Percentiles rank a stretch among this genome's conserved stretches.
Evolutionary conservation across 2,329 filamentous ascomycete genomes (phyloP).

Genomic region (Colletotrichum tropicale): DNA sequence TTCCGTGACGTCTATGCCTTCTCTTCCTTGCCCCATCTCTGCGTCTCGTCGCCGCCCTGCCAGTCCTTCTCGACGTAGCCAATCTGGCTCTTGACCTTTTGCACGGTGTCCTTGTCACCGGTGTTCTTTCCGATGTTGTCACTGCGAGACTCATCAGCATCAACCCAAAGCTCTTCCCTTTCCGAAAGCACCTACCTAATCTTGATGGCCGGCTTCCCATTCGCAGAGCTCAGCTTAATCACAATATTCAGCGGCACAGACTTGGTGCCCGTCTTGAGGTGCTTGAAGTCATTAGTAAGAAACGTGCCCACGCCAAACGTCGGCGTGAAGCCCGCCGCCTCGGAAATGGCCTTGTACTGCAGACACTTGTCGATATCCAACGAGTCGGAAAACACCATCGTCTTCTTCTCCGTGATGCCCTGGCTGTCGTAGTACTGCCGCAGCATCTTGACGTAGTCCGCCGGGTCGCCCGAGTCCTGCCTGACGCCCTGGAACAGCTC

Average conservation of each 20-base stretch:
- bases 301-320: constrained; percentile 96
- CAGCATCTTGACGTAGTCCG: constrained; percentile 79
- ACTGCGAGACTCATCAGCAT: constrained; percentile 33
- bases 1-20: constrained; percentile 21
- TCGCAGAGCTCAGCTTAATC: constrained; percentile 91
- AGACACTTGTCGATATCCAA: constrained; percentile 90
- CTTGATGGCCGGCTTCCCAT: constrained; percentile 84
- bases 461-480: constrained; percentile 89
- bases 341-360: constrained; percentile 85
- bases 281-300: constrained; percentile 92
- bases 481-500: constrained; percentile 83
- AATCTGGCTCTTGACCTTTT: constrained; percentile 81
- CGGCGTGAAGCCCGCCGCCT: constrained; percentile 80
- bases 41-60: constrained; percentile 82
- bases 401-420: constrained; percentile 81
- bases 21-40: constrained; percentile 73
- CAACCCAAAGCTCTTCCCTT: too few species aligned
- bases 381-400: constrained; percentile 94
- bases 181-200: constrained; percentile 68
- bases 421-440: constrained; percentile 79
- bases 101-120: constrained; percentile 79
- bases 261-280: constrained; percentile 75
- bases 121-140: constrained; percentile 95
- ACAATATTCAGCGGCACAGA: constrained; percentile 95
- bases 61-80: constrained; percentile 88